Evolutionary conservation across 805 yeast genomes (phyloP).

Genomic region (Debaryomyces maramus): DNA sequence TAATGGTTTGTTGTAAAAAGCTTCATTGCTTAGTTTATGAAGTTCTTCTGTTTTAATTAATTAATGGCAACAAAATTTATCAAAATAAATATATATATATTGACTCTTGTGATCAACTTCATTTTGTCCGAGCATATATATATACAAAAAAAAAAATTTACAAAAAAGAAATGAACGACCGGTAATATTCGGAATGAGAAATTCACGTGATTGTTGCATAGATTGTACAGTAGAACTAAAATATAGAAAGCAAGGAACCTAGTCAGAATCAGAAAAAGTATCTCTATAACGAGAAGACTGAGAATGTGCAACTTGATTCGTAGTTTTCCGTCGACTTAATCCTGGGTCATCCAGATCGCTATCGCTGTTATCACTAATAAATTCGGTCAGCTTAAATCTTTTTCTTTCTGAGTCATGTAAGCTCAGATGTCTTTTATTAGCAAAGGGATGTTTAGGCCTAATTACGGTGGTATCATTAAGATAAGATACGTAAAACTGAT

Average conservation of each 20-base stretch:
- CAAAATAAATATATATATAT: too few species aligned
- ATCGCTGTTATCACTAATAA: conserved; percentile 2
- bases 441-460: neutral
- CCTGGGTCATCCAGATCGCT: conserved; percentile 5
- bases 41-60: neutral
- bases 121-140: neutral
- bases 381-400: conserved; percentile 8
- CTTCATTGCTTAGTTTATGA: conserved; percentile 53
- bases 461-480: conserved; percentile 11
- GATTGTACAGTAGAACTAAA: too few species aligned
- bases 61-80: neutral
- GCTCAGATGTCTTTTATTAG: neutral
- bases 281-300: conserved; percentile 2
- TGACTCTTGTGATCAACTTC: conserved; percentile 1
- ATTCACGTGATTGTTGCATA: neutral
- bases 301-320: too few species aligned
- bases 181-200: neutral
- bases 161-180: neutral
- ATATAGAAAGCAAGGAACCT: neutral
- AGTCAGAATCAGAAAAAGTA: conserved; percentile 4
- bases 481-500: conserved; percentile 13
- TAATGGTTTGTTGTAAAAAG: conserved; percentile 68
- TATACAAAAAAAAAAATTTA: neutral
- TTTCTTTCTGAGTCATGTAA: neutral
- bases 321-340: too few species aligned